Evolutionary conservation across 1,284 basidiomycete genomes (phyloP).

Genomic region (Malassezia caprae): DNA sequence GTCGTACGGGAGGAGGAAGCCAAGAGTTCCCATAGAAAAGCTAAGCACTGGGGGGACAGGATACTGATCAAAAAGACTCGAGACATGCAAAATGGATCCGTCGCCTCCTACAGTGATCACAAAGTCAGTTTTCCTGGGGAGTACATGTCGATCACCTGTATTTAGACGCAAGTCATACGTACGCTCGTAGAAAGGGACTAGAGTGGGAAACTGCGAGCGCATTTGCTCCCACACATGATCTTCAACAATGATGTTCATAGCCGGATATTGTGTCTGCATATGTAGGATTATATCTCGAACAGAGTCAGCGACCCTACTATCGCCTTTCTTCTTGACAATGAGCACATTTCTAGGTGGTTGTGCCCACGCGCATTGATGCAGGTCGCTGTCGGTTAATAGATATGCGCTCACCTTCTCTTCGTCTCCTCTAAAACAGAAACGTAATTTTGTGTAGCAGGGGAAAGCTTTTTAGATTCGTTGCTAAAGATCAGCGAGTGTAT

Average conservation of each 20-base stretch:
- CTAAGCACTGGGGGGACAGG: slow-evolving; percentile 88
- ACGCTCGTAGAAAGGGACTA: slow-evolving; percentile 4
- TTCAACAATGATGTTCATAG: slow-evolving; percentile 67
- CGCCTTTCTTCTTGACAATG: slow-evolving; percentile 52
- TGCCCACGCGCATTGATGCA: slow-evolving; percentile 45
- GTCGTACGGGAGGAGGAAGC: slow-evolving; percentile 78
- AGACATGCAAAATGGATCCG: slow-evolving; percentile 88
- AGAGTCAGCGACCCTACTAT: slow-evolving; percentile 49
- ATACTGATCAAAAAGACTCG: slow-evolving; percentile 74
- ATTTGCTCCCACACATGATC: slow-evolving; percentile 56
- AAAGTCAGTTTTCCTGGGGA: slow-evolving; percentile 55
- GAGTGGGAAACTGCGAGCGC: slow-evolving; percentile 53
- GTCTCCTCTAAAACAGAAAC: neutral
- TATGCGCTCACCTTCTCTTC: neutral
- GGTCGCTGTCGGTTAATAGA: slow-evolving; percentile 24
- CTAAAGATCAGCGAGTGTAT: neutral
- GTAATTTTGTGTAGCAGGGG: neutral
- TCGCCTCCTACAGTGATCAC: slow-evolving; percentile 88
- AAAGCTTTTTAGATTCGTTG: neutral
- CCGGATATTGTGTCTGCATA: slow-evolving; percentile 54
- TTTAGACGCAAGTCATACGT: neutral
- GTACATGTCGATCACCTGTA: slow-evolving; percentile 1
- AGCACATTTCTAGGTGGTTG: slow-evolving; percentile 49
- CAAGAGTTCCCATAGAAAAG: slow-evolving; percentile 90
- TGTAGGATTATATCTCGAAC: slow-evolving; percentile 49